Conservation (phyloP, 129 eudicot genomes). For the Chrysanthemum seticuspe region DNA sequence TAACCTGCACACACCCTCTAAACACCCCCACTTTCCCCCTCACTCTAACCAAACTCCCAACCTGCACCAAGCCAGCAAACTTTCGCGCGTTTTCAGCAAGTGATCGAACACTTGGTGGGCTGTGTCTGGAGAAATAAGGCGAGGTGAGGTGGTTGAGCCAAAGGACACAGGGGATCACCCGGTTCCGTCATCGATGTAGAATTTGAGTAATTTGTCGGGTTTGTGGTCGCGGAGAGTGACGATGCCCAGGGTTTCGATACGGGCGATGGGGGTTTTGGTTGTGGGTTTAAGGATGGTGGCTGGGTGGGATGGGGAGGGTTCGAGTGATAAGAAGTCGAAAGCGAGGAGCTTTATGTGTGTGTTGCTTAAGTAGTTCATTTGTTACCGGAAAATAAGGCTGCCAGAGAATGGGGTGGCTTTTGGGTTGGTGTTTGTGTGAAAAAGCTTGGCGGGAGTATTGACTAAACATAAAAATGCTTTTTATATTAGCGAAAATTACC, state of each 20-base stretch:
- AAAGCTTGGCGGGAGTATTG: background rate
- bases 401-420: background rate
- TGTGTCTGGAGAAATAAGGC: conserved; percentile 54
- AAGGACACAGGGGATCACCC: conserved; percentile 78
- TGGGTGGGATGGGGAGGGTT: conserved; percentile 37
- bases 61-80: conserved; percentile 37
- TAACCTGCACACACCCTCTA: conserved; percentile 61
- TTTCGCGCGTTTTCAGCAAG: conserved; percentile 62
- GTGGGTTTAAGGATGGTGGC: conserved; percentile 41
- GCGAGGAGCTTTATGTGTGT: conserved; percentile 77
- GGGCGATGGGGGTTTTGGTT: conserved; percentile 34
- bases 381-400: background rate
- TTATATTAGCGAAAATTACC: too few species aligned
- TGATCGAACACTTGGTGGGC: conserved; percentile 72
- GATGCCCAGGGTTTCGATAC: conserved; percentile 65
- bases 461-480: too few species aligned
- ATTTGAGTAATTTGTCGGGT: conserved; percentile 60
- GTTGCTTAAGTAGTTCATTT: conserved; percentile 39
- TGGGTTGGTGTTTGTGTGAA: background rate
- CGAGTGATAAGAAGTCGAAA: conserved; percentile 48
- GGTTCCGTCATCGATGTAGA: conserved; percentile 85
- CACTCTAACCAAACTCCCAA: conserved; percentile 61
- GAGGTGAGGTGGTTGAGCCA: conserved; percentile 84
- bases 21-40: conserved; percentile 62
- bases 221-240: conserved; percentile 60